A percentile compares a stretch with the other conserved stretches of the same genome.
Evolutionary conservation across 2,329 filamentous ascomycete genomes (phyloP).

Genomic region (Alternaria brassicae): DNA sequence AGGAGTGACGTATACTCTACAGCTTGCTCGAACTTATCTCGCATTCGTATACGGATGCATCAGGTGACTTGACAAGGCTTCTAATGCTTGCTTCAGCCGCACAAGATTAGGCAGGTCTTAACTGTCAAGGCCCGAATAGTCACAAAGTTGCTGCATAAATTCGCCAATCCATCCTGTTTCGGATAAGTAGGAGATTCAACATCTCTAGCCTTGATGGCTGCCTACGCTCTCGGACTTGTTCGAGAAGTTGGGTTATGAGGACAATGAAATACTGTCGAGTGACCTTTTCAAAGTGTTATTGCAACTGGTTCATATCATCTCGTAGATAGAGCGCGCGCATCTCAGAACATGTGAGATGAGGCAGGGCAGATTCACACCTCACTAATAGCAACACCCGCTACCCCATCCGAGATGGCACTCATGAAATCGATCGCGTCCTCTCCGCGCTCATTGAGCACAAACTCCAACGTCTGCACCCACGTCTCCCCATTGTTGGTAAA

Average conservation of each 20-base stretch:
- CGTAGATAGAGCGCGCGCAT: too few relatives aligned
- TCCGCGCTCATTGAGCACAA: conserved; percentile 63
- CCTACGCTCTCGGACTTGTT: too few relatives aligned
- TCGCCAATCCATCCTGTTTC: background rate
- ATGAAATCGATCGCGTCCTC: conserved; percentile 64
- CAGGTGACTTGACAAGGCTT: background rate
- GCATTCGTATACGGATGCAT: background rate
- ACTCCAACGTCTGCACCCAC: conserved; percentile 65
- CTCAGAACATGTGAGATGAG: too few relatives aligned
- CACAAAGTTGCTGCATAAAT: background rate
- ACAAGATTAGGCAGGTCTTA: background rate
- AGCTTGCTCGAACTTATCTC: too few relatives aligned
- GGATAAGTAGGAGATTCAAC: too few relatives aligned
- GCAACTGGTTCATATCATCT: too few relatives aligned
- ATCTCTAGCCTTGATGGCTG: too few relatives aligned
- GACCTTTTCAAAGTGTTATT: background rate
- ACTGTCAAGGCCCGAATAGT: background rate
- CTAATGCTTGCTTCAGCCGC: background rate
- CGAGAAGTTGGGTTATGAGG: too few relatives aligned
- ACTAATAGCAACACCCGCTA: conserved; percentile 68
- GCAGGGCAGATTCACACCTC: background rate
- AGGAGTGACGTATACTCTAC: too few relatives aligned
- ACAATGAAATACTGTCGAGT: too few relatives aligned
- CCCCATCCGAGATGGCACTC: conserved; percentile 70
- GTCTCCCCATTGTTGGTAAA: conserved; percentile 70